Percentiles rank a stretch among this genome's conserved stretches.
These are phyloP conservation scores for Exophiala aquamarina DNA, from an alignment of 2,329 filamentous ascomycete species.

Conservation along the genomic window DNA sequence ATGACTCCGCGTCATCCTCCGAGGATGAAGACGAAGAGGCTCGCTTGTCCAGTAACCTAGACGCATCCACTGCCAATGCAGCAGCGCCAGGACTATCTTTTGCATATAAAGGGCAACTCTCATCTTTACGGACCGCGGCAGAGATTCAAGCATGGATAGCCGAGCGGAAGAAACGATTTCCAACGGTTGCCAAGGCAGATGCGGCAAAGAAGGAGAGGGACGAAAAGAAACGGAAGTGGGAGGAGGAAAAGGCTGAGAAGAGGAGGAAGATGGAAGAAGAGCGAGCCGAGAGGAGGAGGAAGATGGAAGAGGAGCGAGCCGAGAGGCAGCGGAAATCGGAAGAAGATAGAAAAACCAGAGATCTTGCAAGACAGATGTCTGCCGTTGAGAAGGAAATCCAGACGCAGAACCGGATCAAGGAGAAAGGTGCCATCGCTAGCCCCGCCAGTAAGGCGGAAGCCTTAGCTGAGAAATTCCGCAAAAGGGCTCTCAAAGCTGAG, in stretches of 20 bases:
- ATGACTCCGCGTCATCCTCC: slow-evolving; percentile 47
- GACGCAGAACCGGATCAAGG: background rate
- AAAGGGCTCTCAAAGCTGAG: slow-evolving; percentile 45
- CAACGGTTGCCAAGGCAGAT: slow-evolving; percentile 69
- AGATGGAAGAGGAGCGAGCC: slow-evolving; percentile 26
- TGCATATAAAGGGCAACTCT: slow-evolving; percentile 56
- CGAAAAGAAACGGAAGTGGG: slow-evolving; percentile 63
- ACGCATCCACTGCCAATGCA: slow-evolving; percentile 23
- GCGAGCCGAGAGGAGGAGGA: slow-evolving; percentile 34
- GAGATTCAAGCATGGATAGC: slow-evolving; percentile 79
- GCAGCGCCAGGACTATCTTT: slow-evolving; percentile 43
- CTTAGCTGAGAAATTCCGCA: slow-evolving; percentile 40
- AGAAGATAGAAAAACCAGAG: slow-evolving; percentile 18
- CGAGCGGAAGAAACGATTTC: slow-evolving; percentile 76
- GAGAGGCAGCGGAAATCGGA: slow-evolving; percentile 28
- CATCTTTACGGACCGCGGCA: slow-evolving; percentile 54
- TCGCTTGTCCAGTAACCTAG: slow-evolving; percentile 33
- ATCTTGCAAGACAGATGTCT: slow-evolving; percentile 2
- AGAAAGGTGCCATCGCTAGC: background rate
- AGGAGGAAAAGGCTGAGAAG: slow-evolving; percentile 58
- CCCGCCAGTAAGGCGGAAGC: slow-evolving; percentile 5
- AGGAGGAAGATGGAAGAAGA: slow-evolving; percentile 32
- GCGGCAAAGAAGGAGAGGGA: slow-evolving; percentile 39
- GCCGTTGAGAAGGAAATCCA: slow-evolving; percentile 5
- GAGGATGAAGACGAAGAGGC: slow-evolving; percentile 45